Evolutionary conservation across 768 basidiomycete genomes (phyloP).

Genomic region (Mycena capillaripes): DNA sequence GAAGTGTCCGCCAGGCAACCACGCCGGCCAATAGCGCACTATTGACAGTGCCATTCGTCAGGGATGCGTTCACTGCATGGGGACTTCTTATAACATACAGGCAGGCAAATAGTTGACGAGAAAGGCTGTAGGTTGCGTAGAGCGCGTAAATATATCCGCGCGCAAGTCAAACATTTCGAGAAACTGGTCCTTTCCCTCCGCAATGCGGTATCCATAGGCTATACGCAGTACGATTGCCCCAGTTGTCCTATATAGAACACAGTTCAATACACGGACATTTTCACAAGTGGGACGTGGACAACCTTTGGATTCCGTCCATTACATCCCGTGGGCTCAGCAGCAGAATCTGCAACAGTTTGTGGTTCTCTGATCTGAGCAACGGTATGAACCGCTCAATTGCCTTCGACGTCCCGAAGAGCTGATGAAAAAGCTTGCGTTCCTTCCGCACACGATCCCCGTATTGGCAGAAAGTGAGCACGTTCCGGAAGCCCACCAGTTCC

Average conservation of each 20-base stretch:
- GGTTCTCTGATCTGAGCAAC: constrained; percentile 22
- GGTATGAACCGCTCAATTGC: constrained; percentile 7
- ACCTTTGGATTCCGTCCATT: constrained; percentile 1
- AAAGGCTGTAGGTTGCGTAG: neutral
- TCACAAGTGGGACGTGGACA: neutral
- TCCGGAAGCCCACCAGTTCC: constrained; percentile 27
- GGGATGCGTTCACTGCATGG: neutral
- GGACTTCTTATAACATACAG: neutral
- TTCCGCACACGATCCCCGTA: constrained; percentile 20
- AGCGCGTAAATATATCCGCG: neutral
- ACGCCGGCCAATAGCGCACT: constrained; percentile 46
- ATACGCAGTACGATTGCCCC: constrained; percentile 29
- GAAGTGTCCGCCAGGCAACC: constrained; percentile 19
- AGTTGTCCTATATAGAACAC: neutral
- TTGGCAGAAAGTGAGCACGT: constrained; percentile 6
- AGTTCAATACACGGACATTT: neutral
- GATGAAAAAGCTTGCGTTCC: constrained; percentile 23
- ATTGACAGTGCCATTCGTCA: neutral
- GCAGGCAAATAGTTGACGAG: constrained; percentile 6
- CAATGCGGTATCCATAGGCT: constrained; percentile 26
- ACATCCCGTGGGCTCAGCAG: neutral
- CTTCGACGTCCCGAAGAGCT: constrained; percentile 27
- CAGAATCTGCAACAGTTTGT: constrained; percentile 18
- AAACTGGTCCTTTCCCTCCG: constrained; percentile 13
- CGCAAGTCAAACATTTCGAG: neutral